These are phyloP conservation scores for Rhodotorula glutinis DNA, from an alignment of 1,284 basidiomycete genomes.

Conservation along the genomic window DNA sequence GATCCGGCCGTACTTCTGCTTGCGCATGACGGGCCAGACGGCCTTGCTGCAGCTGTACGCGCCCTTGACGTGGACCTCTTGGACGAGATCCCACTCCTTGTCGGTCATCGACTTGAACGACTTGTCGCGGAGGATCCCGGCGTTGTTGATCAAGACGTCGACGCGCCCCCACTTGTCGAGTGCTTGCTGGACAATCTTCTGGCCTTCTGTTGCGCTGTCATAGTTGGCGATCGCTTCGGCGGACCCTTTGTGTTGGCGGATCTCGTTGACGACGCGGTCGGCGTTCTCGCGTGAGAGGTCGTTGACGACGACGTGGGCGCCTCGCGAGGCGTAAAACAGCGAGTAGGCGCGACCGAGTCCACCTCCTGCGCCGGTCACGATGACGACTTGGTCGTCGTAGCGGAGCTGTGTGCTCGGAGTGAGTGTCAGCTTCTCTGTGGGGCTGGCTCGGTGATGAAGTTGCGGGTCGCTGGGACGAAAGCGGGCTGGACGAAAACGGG, in stretches of 20 bases:
- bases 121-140: slow-evolving; percentile 76
- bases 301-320: slow-evolving; percentile 92
- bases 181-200: slow-evolving; percentile 74
- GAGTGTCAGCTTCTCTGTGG: not conserved
- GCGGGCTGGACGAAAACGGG: too few relatives aligned
- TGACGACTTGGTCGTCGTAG: slow-evolving; percentile 88
- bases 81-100: slow-evolving; percentile 50
- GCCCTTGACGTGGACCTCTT: slow-evolving; percentile 87
- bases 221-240: slow-evolving; percentile 83
- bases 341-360: slow-evolving; percentile 91
- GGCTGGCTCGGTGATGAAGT: too few relatives aligned
- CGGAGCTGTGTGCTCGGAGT: slow-evolving; percentile 51
- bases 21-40: slow-evolving; percentile 92
- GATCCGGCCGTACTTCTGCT: slow-evolving; percentile 73
- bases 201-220: slow-evolving; percentile 85
- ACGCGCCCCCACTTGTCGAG: slow-evolving; percentile 81
- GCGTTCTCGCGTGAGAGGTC: slow-evolving; percentile 87
- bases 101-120: slow-evolving; percentile 53
- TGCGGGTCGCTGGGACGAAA: too few relatives aligned
- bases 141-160: slow-evolving; percentile 81
- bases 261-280: slow-evolving; percentile 88
- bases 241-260: slow-evolving; percentile 59
- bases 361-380: slow-evolving; percentile 93
- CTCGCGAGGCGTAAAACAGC: slow-evolving; percentile 80
- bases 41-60: slow-evolving; percentile 94